These are phyloP conservation scores for Populus ilicifolia DNA, from an alignment of 345 rosid species.

Conservation along the genomic window DNA sequence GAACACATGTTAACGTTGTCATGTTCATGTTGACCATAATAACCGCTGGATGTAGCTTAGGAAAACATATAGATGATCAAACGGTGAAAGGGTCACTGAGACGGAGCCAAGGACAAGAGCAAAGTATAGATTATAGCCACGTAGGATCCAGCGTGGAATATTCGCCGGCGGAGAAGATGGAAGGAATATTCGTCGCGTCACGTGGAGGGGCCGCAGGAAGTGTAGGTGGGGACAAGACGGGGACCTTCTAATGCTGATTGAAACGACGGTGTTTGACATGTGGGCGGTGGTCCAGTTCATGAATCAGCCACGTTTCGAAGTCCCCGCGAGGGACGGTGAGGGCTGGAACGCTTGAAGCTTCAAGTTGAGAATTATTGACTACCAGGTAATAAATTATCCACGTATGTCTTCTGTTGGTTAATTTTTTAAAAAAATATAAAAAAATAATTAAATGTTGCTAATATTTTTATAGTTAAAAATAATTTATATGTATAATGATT, in stretches of 20 bases:
- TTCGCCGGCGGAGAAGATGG: conserved; percentile 21
- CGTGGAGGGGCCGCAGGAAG: conserved; percentile 31
- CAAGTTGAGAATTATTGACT: background rate
- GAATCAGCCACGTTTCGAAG: conserved; percentile 1
- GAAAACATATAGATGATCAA: background rate
- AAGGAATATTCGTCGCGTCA: conserved; percentile 27
- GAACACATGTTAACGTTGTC: background rate
- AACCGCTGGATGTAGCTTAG: background rate
- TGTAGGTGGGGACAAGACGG: background rate
- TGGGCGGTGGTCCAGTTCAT: background rate
- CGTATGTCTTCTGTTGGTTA: no score
- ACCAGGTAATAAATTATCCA: background rate
- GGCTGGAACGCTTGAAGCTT: background rate
- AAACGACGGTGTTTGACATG: background rate
- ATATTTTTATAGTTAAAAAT: no score
- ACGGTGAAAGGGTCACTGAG: background rate
- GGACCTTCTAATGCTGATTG: background rate
- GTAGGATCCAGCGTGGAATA: conserved; percentile 39
- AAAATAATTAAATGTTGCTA: no score
- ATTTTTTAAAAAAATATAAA: no score
- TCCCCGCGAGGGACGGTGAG: background rate
- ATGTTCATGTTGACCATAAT: background rate
- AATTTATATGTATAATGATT: no score
- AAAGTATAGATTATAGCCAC: background rate
- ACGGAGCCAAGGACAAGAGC: background rate